Evolutionary conservation across 139 green algal genomes (phyloP).

Genomic region (Chlorella sp.): DNA sequence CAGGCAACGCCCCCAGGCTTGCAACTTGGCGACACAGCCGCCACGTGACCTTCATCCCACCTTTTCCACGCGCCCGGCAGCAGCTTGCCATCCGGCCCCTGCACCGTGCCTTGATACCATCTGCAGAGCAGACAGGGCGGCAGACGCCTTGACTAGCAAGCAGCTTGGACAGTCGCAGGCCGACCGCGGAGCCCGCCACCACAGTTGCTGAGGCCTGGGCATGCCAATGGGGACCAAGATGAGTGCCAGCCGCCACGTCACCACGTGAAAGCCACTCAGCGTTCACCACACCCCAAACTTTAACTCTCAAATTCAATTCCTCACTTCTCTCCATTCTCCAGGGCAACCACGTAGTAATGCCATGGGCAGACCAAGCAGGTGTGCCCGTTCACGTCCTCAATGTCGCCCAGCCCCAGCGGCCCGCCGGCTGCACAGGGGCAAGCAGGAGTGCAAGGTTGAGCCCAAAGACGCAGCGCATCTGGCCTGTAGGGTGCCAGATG

Average conservation of each 20-base stretch:
- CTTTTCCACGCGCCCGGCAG: slow-evolving; percentile 51
- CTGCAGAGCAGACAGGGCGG: neutral
- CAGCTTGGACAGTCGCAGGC: neutral
- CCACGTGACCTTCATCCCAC: neutral
- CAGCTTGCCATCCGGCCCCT: slow-evolving; percentile 44
- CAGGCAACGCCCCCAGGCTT: neutral
- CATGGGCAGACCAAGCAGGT: slow-evolving; percentile 51
- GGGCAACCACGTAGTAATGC: slow-evolving; percentile 48
- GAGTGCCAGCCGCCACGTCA: too few relatives aligned
- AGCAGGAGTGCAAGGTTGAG: too few relatives aligned
- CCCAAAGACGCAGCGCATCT: too few relatives aligned
- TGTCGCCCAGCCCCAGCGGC: slow-evolving; percentile 48
- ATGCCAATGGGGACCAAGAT: too few relatives aligned
- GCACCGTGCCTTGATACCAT: slow-evolving; percentile 44
- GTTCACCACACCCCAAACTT: too few relatives aligned
- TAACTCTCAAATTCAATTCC: too few relatives aligned
- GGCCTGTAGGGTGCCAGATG: too few relatives aligned
- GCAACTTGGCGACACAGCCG: neutral
- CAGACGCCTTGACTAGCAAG: neutral
- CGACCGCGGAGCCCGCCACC: too few relatives aligned
- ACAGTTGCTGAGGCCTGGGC: too few relatives aligned
- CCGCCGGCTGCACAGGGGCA: slow-evolving; percentile 30
- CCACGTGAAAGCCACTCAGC: too few relatives aligned
- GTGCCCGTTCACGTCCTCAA: slow-evolving; percentile 42
- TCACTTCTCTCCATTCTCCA: slow-evolving; percentile 47